Evolutionary conservation across 2,329 filamentous ascomycete genomes (phyloP), one percentile per base, ranked within the genome.

Genomic region (Claviceps sp.): DNA sequence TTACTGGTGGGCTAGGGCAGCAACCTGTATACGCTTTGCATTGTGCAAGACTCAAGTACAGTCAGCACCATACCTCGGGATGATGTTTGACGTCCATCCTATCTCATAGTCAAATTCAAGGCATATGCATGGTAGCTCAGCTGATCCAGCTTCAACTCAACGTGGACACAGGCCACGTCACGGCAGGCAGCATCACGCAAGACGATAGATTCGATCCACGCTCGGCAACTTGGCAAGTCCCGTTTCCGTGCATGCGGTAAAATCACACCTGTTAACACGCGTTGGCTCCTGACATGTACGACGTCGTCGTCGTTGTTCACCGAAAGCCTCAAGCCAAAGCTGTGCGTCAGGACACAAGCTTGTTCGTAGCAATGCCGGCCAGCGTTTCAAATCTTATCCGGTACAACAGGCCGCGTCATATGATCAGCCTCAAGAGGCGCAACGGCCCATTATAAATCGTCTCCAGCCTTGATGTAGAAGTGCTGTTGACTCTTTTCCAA

Each of bases 271-370:
- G 19, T 42, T 16, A 24, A 47, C 24, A 17, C 41, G 45, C 48
- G 45, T 53, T 26, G 30, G 55, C 54, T 56, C 52, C 54, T 56
- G 43, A 26, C 55, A 55, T 57, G 55, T 53, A 55, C 55, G 52
- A 55, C 53, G 52, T 55, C 52, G 52, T 55, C 2, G 51, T 50
- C 48, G 46, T 46, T 52, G 47, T 52, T 55, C 52, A 42, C 43
- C 16, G 41, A 47, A 37, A 38, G 5, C 13, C 48, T 17, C 14
- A 47, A 44, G 38, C 49, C 19, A 40, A 42, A 34, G 10, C 41
- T 40, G 48, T 54, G 50, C 37, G 40, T 50, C 45, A n/a, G 26
- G 40, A 17, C 34, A 43, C 46, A 19, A 30, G 13, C 2, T 41
- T 38, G 34, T 30, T 37, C 19, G 39, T 14, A 40, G 45, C 41